Evolutionary conservation across 2,329 filamentous ascomycete species (phyloP).

Genomic region (Aspergillus neoniger): DNA sequence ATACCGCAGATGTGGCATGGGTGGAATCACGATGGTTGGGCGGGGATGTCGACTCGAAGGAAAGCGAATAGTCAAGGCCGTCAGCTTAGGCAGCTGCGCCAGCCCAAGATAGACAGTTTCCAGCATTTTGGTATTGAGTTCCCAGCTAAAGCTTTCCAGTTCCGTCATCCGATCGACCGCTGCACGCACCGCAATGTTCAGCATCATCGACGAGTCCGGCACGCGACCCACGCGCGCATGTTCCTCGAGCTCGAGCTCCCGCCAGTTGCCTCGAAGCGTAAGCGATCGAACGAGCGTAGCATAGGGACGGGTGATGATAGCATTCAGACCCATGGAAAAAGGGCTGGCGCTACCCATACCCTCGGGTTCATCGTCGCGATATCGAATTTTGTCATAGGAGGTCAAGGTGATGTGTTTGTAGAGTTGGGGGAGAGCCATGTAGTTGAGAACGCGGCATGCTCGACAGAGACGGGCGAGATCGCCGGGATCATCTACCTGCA

Average conservation of each 20-base stretch:
- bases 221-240: constrained; percentile 59
- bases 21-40: constrained; percentile 58
- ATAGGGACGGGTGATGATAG: constrained; percentile 59
- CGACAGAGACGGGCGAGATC: constrained; percentile 62
- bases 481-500: constrained; percentile 58
- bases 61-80: constrained; percentile 58
- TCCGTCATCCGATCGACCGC: constrained; percentile 61
- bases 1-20: constrained; percentile 56
- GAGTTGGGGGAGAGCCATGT: constrained; percentile 64
- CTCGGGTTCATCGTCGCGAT: constrained; percentile 58
- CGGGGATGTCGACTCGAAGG: constrained; percentile 59
- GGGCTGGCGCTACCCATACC: constrained; percentile 64
- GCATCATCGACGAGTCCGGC: constrained; percentile 65
- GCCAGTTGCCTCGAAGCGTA: constrained; percentile 58
- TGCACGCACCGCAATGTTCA: constrained; percentile 61
- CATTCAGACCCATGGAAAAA: constrained; percentile 64
- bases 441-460: constrained; percentile 63
- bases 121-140: constrained; percentile 62
- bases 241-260: constrained; percentile 59
- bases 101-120: constrained; percentile 61
- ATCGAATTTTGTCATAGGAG: constrained; percentile 61
- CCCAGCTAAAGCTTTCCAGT: constrained; percentile 60
- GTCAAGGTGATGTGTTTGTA: constrained; percentile 59
- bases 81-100: constrained; percentile 51
- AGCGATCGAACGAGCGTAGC: constrained; percentile 56